Base-by-base conservation (phyloP, 148 eudicot genomes). In the Hydrangea macrophylla region DNA sequence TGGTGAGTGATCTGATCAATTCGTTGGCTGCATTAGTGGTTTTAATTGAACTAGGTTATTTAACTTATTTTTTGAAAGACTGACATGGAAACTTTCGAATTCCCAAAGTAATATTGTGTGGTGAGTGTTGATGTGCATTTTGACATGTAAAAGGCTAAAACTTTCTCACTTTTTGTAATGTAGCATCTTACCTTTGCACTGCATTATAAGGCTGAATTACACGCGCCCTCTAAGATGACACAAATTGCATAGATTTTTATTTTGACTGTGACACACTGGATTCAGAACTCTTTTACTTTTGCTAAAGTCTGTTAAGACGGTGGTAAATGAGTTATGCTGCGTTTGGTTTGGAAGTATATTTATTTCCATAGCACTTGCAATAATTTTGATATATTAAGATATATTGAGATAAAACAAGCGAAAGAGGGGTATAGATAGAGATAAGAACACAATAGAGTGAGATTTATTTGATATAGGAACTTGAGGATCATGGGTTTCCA, bases 1-100 rank as follows among this genome's bases (percentile, higher is more conserved):
- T 64, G 90, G 96, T 90, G 72, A 79, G 84, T 65, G 40, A 27
- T 69, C 60, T 23, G 1, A 13, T 37, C 56, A 42, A 60, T 45
- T 44, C 56, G 20, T 24, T 48, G 53, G 22, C 42, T 35, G n/a
- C 17, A 11, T 15, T 20, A 54, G 33, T 36, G 36, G 31, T 59
- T 71, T 59, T 42, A 26, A 37, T 56, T 27, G 17, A 18, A 32
- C 25, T 57, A 7, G 60, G 9, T 11, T n/a, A n/a, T n/a, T n/a
- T n/a, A n/a, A n/a, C n/a, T n/a, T n/a, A n/a, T 54, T 2, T 6
- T 45, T 45, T 50, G 24, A 20, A 12, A 54, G 36, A 54, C 12
- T 33, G 12, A 9, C 35, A 9, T 48, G 60, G 31, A 3, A 62
- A 40, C 54, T 25, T 37, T 11, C 39, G 40, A n/a, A 27, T 11